Base-by-base conservation (phyloP, 352 stramenopile genomes). In the Phytophthora pinifolia region DNA sequence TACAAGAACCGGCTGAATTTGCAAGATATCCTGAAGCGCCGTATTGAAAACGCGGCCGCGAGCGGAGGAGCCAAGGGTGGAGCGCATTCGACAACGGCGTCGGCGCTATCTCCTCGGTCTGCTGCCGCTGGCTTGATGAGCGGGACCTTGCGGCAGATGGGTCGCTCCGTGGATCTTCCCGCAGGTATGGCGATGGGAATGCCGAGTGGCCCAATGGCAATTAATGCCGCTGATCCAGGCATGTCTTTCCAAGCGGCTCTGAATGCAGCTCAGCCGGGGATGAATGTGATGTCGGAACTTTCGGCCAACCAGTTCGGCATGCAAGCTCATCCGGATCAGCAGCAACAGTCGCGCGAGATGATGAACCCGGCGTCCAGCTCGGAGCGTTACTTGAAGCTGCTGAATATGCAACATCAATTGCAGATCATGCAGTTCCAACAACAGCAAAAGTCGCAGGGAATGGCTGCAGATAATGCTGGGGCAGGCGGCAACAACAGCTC, bases 1-100 rank as follows among this genome's bases (percentile, higher is more conserved):
- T 97, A 97, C 70, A 97, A 97, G 76, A 95, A 96, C 36, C 70
- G 86, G 4, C 67, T 96, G 10, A 90, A 90, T 18, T 49, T 97
- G 14, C 86, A 96, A 61, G 86, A 95, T 50, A 91, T 94, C 35
- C 46, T 95, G 31, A 93, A 90, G 65, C 80, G 86, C 42, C 67
- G 86, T 6, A 84, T 89, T 18, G 83, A 94, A 27, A 74, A 62
- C 32, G 54, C 60, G 27, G 63, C 61, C 30, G 45, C 46, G n/a
- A 69, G 46, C 62, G 72, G 60, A 35, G 42, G 47, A 7, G 39
- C n/a, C 36, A 66, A 65, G 20, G 41, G 47, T 31, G 45, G 32
- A 54, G 14, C 17, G 13, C 30, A 54, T n/a, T 15, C 42, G 20
- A 38, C 27, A 12, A 12, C 45, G 3, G n/a, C 32, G 33, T 43